Conservation (phyloP, 768 basidiomycete genomes). For the Tubosaeta sp. region DNA sequence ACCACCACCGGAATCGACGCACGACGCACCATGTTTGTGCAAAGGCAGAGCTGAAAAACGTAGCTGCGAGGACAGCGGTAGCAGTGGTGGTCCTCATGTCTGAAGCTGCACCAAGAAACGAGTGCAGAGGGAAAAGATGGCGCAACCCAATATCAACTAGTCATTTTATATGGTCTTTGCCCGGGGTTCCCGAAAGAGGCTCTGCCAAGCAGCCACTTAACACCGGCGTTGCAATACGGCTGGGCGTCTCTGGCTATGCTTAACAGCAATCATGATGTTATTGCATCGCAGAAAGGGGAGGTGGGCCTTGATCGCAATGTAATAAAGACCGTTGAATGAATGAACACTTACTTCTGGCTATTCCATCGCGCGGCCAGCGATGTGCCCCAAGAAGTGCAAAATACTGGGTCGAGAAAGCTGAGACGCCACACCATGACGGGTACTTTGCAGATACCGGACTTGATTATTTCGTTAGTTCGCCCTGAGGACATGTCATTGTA, state of each 20-base stretch:
- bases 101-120: constrained; percentile 1
- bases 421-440: background rate
- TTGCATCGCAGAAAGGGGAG: background rate
- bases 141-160: too few species aligned
- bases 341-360: background rate
- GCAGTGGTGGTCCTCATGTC: constrained; percentile 17
- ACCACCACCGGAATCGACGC: background rate
- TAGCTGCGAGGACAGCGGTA: constrained; percentile 9
- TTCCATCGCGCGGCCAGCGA: background rate
- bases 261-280: background rate
- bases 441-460: background rate
- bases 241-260: background rate
- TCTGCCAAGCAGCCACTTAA: background rate
- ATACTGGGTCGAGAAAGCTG: background rate
- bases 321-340: background rate
- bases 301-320: background rate
- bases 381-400: background rate
- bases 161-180: constrained; percentile 9
- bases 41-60: constrained; percentile 4
- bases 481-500: too few species aligned
- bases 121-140: constrained; percentile 15
- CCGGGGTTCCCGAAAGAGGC: background rate
- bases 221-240: background rate
- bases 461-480: too few species aligned
- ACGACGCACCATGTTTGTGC: constrained; percentile 27